Evolutionary conservation across 2,329 filamentous ascomycete genomes (phyloP).

Genomic region (Aspergillus vadensis): DNA sequence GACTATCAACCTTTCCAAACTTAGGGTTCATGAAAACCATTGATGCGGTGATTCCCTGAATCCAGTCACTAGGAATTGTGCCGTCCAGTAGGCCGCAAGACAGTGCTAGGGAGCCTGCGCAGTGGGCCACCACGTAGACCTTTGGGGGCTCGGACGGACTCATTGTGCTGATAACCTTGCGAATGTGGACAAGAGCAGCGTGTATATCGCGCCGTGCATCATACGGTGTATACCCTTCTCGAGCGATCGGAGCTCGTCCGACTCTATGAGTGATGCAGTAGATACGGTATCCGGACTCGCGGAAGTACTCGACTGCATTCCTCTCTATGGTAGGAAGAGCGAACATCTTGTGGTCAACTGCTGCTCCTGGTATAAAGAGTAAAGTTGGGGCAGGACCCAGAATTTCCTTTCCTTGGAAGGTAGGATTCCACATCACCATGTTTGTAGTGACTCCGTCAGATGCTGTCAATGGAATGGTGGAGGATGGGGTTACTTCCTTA

Average conservation of each 20-base stretch:
- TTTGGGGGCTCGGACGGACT: conserved; percentile 10
- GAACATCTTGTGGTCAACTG: conserved; percentile 7
- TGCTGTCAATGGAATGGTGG: neutral
- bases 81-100: conserved; percentile 23
- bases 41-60: conserved; percentile 20
- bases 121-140: conserved; percentile 24
- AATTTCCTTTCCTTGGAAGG: neutral
- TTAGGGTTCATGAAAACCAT: conserved; percentile 23
- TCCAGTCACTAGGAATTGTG: conserved; percentile 16
- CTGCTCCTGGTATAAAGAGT: conserved; percentile 6
- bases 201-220: conserved; percentile 4
- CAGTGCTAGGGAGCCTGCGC: conserved; percentile 22
- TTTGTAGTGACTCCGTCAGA: conserved; percentile 2
- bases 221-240: conserved; percentile 7
- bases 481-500: neutral
- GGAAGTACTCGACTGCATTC: conserved; percentile 6
- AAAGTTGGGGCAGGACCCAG: neutral
- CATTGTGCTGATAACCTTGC: neutral
- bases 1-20: conserved; percentile 6
- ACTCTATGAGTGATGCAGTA: conserved; percentile 5
- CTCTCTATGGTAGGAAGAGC: conserved; percentile 1
- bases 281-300: neutral
- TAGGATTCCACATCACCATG: conserved; percentile 9
- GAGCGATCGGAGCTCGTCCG: neutral
- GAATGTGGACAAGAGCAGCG: conserved; percentile 20